These are phyloP conservation scores for Lentinula raphanica DNA, from an alignment of 768 basidiomycete species.

Conservation along the genomic window DNA sequence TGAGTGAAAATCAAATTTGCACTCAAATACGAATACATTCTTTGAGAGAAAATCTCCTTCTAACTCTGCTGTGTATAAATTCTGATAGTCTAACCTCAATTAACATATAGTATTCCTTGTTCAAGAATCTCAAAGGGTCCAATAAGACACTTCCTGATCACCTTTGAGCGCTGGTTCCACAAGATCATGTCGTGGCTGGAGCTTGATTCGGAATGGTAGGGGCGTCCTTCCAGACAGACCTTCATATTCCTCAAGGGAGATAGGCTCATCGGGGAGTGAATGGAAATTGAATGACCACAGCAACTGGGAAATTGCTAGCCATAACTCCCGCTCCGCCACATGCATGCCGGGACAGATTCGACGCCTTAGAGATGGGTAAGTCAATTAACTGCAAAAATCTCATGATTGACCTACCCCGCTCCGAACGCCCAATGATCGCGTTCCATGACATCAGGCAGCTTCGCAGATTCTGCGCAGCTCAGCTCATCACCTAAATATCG, in stretches of 20 bases:
- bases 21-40: too few relatives aligned
- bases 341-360: conserved; percentile 28
- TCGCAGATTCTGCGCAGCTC: conserved; percentile 25
- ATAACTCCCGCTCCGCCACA: conserved; percentile 29
- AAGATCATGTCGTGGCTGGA: conserved; percentile 10
- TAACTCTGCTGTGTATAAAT: too few relatives aligned
- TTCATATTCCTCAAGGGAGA: conserved; percentile 29
- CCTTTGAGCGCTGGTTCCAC: conserved; percentile 8
- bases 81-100: too few relatives aligned
- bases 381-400: neutral
- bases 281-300: conserved; percentile 29
- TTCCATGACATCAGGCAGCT: conserved; percentile 21
- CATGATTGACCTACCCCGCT: conserved; percentile 21
- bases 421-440: conserved; percentile 35
- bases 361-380: conserved; percentile 11
- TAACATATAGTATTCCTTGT: too few relatives aligned
- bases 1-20: too few relatives aligned
- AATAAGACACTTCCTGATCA: conserved; percentile 3
- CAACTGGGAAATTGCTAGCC: conserved; percentile 29
- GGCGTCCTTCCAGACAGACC: conserved; percentile 29
- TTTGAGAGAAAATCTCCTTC: too few relatives aligned
- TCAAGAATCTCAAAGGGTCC: conserved; percentile 2
- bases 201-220: conserved; percentile 21
- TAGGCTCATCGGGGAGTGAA: conserved; percentile 25
- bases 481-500: conserved; percentile 26